Conservation (phyloP, 2,329 filamentous ascomycete species). For the Hyphodiscus sp. region DNA sequence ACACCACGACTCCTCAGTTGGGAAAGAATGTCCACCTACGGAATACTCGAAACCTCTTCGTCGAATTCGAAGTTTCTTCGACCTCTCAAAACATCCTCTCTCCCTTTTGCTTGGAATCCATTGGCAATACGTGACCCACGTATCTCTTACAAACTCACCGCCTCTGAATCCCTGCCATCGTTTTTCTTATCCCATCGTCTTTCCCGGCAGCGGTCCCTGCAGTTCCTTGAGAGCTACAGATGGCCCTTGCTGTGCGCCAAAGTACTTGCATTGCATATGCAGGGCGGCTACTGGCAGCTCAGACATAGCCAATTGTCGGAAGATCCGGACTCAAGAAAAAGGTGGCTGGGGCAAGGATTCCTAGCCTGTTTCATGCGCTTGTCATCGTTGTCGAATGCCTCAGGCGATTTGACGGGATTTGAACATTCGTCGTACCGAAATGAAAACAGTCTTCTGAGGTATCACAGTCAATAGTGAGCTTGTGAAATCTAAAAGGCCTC, state of each 20-base stretch:
- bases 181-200: conserved; percentile 8
- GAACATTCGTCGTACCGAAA: background rate
- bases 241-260: conserved; percentile 24
- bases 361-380: conserved; percentile 27
- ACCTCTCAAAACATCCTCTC: background rate
- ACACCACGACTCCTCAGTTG: conserved; percentile 9
- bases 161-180: conserved; percentile 13
- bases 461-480: background rate
- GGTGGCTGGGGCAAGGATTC: conserved; percentile 16
- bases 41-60: background rate
- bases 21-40: conserved; percentile 4
- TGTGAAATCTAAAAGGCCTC: background rate
- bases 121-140: conserved; percentile 31
- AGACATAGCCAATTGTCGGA: conserved; percentile 24
- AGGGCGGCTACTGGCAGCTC: conserved; percentile 26
- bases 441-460: background rate
- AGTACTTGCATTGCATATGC: conserved; percentile 30
- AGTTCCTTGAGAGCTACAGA: conserved; percentile 19
- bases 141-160: conserved; percentile 26
- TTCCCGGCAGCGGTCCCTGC: conserved; percentile 29
- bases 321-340: conserved; percentile 12
- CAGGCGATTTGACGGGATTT: background rate
- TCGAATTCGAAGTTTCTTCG: conserved; percentile 7
- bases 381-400: background rate
- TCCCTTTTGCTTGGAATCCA: conserved; percentile 22